Percentiles rank a stretch among this genome's conserved stretches.
These are phyloP conservation scores for Exophiala aquamarina DNA, from an alignment of 2,329 filamentous ascomycete species.

Conservation along the genomic window DNA sequence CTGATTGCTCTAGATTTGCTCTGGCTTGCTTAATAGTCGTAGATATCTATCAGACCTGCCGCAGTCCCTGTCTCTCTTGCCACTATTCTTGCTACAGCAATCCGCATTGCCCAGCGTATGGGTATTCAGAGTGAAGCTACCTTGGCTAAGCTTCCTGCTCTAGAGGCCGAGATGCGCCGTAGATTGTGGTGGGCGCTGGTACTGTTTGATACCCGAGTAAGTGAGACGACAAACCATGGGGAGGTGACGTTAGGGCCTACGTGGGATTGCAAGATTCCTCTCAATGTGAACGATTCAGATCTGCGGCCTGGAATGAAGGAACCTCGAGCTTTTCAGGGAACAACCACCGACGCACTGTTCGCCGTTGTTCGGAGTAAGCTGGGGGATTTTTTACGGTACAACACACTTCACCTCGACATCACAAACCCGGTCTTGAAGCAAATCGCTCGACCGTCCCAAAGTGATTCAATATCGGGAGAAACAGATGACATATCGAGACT, in stretches of 20 bases:
- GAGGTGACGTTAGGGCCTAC: slow-evolving; percentile 38
- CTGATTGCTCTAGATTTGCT: background rate
- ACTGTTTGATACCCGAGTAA: slow-evolving; percentile 66
- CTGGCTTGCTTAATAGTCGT: slow-evolving; percentile 30
- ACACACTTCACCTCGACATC: slow-evolving; percentile 47
- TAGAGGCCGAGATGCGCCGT: slow-evolving; percentile 70
- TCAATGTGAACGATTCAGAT: slow-evolving; percentile 46
- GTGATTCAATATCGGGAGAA: too few relatives aligned
- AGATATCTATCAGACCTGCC: slow-evolving; percentile 59
- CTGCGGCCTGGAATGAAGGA: slow-evolving; percentile 40
- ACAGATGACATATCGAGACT: slow-evolving; percentile 33
- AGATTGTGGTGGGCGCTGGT: slow-evolving; percentile 73
- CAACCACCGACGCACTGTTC: slow-evolving; percentile 44
- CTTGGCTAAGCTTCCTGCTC: slow-evolving; percentile 42
- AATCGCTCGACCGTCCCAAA: slow-evolving; percentile 21
- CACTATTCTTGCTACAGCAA: slow-evolving; percentile 63
- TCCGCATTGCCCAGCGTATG: slow-evolving; percentile 67
- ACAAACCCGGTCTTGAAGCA: slow-evolving; percentile 41
- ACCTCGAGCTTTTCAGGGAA: slow-evolving; percentile 30
- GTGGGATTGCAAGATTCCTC: slow-evolving; percentile 45
- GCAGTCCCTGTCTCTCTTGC: slow-evolving; percentile 63
- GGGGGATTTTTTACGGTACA: slow-evolving; percentile 41
- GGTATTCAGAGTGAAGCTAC: slow-evolving; percentile 65
- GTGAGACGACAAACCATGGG: slow-evolving; percentile 62
- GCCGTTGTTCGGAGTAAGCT: slow-evolving; percentile 45